phyloP scores from a whole-genome alignment of 257 asterid genomes.

The Penstemon barbatus region DNA sequence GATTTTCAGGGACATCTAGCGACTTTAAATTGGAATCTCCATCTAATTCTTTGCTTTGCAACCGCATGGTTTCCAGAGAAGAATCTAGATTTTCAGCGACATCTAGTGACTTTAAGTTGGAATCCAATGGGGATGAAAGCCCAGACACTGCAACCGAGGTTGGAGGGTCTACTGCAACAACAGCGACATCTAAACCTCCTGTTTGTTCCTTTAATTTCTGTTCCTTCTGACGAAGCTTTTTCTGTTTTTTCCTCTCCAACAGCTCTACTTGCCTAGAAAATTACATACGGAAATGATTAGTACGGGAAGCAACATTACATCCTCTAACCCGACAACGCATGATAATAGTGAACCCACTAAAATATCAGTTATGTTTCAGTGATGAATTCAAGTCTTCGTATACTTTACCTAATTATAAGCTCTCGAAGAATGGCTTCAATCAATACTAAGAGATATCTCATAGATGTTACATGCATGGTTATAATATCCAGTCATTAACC shows the following conservation, averaged over 20 bases:
- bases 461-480: too few species aligned
- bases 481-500: too few species aligned
- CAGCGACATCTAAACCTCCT: constrained; percentile 32
- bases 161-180: constrained; percentile 46
- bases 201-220: constrained; percentile 60
- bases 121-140: constrained; percentile 44
- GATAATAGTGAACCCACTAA: background rate
- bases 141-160: constrained; percentile 46
- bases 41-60: constrained; percentile 44
- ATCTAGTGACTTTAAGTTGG: constrained; percentile 44
- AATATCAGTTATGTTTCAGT: background rate
- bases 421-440: background rate
- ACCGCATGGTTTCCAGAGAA: constrained; percentile 35
- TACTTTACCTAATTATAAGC: background rate
- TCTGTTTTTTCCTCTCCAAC: constrained; percentile 74
- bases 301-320: background rate
- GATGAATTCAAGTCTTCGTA: background rate
- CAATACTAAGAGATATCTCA: background rate
- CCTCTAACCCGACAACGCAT: background rate
- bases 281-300: background rate
- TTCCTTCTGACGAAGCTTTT: constrained; percentile 81
- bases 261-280: constrained; percentile 61
- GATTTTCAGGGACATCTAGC: constrained; percentile 31
- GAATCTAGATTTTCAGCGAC: constrained; percentile 34
- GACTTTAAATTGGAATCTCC: constrained; percentile 7